Conservation (phyloP, 257 asterid genomes). For the Capsicum rhomboideum region DNA sequence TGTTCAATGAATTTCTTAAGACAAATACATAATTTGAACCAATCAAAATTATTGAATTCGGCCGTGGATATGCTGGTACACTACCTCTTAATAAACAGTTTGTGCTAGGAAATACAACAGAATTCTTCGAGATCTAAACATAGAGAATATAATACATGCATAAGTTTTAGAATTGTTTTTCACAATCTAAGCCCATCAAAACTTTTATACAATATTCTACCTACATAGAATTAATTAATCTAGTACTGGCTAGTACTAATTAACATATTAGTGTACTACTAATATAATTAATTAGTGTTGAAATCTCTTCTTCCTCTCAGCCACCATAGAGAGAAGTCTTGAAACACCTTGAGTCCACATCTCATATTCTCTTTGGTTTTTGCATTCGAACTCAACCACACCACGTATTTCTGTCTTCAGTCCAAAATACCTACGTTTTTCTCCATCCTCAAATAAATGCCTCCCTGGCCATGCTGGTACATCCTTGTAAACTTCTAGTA, state of each 20-base stretch:
- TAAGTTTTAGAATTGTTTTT: background rate
- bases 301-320: slow-evolving; percentile 15
- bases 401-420: slow-evolving; percentile 80
- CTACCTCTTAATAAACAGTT: too few relatives aligned
- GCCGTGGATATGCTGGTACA: too few relatives aligned
- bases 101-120: background rate
- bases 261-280: background rate
- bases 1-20: too few relatives aligned
- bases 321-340: slow-evolving; percentile 35
- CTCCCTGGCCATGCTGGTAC: slow-evolving; percentile 98
- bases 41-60: too few relatives aligned
- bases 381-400: slow-evolving; percentile 42
- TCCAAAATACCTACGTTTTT: slow-evolving; percentile 82
- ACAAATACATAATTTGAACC: too few relatives aligned
- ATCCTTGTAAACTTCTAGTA: slow-evolving; percentile 64
- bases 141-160: background rate
- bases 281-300: background rate
- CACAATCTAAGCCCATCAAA: background rate
- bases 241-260: background rate
- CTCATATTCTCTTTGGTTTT: slow-evolving; percentile 36
- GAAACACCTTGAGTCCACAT: slow-evolving; percentile 50
- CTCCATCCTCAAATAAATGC: slow-evolving; percentile 87
- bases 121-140: background rate
- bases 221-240: background rate
- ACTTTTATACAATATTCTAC: slow-evolving; percentile 1